Evolutionary conservation across 768 basidiomycete species (phyloP), one percentile per base, ranked within the genome.

Genomic region (Podaxis sp.): DNA sequence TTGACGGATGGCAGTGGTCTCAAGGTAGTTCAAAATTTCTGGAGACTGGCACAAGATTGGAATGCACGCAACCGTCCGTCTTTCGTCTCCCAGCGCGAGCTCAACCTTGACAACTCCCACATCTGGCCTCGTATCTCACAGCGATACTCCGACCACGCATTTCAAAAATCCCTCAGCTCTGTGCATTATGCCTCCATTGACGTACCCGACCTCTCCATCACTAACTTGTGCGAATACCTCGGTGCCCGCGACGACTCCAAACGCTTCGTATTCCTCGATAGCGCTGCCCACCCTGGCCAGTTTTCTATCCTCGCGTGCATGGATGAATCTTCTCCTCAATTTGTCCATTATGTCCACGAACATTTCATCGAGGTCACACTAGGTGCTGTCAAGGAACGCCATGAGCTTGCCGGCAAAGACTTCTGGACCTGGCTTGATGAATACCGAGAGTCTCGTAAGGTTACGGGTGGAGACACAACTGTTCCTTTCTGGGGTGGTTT

Each of bases 401-500:
- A 60, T 28, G 59, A 46, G 5, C 74, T 90, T 16, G 79, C 72
- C 48, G 63, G 74, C n/a, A 68, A 71, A 23, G 83, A 86, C 64
- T 76, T 91, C 32, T 93, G 91, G 91, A 73, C 83, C 38, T 93
- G 89, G 89, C 73, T 91, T 25, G 79, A 82, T 25, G 69, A 73
- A 16, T 91, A 88, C 73, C 90, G 91, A 86, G 79, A 75, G 36
- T 63, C 72, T 18, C 77, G 74, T 51, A 78, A 76, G 60, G 82
- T 79, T 6, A 62, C 65, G 21, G 77, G 77, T 21, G 88, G 89
- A 2, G 66, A 66, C 40, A 65, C 76, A 4, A 79, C 84, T 10
- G 70, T 85, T 44, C 91, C 91, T 0, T 93, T 93, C 70, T 92
- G 91, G 90, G 92, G 91, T 35, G 92, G 92, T 28, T 75, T 93